Evolutionary conservation across 2,329 filamentous ascomycete species (phyloP), one percentile per base, ranked within the genome.

Genomic region (Lachnellula occidentalis): DNA sequence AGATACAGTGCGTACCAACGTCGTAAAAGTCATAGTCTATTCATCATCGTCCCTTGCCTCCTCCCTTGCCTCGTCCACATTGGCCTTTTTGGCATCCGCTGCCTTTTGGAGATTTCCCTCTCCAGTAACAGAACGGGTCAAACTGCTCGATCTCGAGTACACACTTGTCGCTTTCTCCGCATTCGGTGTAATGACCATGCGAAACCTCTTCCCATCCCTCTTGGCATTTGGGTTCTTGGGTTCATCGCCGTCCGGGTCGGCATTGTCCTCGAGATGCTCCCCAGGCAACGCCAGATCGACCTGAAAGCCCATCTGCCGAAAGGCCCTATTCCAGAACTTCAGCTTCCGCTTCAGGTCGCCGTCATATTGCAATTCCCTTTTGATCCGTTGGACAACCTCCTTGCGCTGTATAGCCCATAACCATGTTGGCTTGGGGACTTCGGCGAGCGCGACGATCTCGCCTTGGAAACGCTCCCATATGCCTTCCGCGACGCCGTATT

Each of bases 391-490:
- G 6, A 58, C 58, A 4, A 64, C 59, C 24, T 61, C 56, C 11
- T 56, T 54, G 24, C 57, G 57, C 37, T 59, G 53, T 12, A 65
- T 49, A 0, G 45, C 11, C 63, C 63, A 65, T 7, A 56, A 54
- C 27, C 47, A 55, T 11, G 58, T 53, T 3, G 51, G 34, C 11
- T 50, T 52, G 4, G 61, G 59, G 12, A 63, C 56, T 3, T 55
- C 49, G 12, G 60, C 61, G 11, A 53, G 55, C 19, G 58, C 56
- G n/a, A 65, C 54, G 15, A 63, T 51, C 22, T 51, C 56, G 21
- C 58, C 51, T 31, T 53, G 56, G 55, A 65, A 65, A 7, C 60
- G 55, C 21, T 58, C 58, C 63, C 63, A 65, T 49, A 62, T 60
- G 11, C 50, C 45, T 37, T 60, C 58, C 5, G 56, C 43, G 17